Evolutionary conservation across 768 basidiomycete species (phyloP), one percentile per base, ranked within the genome.

Genomic region (Paxillus involutus): DNA sequence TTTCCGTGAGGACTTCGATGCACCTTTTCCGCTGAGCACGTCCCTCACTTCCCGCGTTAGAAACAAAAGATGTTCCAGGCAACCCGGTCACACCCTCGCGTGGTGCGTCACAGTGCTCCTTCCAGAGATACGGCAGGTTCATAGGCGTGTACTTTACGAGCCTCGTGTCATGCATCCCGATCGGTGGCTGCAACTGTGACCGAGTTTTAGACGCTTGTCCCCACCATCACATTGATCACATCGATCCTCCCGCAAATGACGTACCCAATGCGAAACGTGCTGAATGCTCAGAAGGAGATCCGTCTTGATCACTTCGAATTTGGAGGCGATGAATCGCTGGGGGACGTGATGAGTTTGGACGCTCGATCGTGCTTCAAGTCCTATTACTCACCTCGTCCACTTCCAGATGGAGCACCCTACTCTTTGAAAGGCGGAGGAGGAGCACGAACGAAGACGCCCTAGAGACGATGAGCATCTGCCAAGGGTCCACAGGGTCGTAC

Each of bases 381-480:
- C 3, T 7, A 14, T 16, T 0, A 44, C 62, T 47, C 37, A 63
- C 62, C 51, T 67, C 65, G 54, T 64, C 60, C 44, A 66, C 64
- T 30, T 66, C 64, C 36, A 66, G 39, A 6, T 64, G 51, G 33
- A 66, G 54, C 24, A 66, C 57, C 3, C 65, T 60, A 6, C 3
- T n/a, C 36, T 51, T 51, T 0, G 65, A 62, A 6, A 66, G 26
- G 17, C 63, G 54, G 7, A 66, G 1, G 29, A 65, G 51, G 14
- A 65, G 48, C 46, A 64, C 54, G 19, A 62, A 65, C 35, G 65
- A 56, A 1, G 59, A 56, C n/a, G 40, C 19, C 21, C 49, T 57
- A 11, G 58, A 58, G 47, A 66, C 49, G 54, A 67, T 47, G 43
- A 66, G 16, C 60, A 64, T 64, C 21, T 58, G 50, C 58, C 56